Conservation (phyloP, 345 rosid genomes). For the Gossypium mustelinum region DNA sequence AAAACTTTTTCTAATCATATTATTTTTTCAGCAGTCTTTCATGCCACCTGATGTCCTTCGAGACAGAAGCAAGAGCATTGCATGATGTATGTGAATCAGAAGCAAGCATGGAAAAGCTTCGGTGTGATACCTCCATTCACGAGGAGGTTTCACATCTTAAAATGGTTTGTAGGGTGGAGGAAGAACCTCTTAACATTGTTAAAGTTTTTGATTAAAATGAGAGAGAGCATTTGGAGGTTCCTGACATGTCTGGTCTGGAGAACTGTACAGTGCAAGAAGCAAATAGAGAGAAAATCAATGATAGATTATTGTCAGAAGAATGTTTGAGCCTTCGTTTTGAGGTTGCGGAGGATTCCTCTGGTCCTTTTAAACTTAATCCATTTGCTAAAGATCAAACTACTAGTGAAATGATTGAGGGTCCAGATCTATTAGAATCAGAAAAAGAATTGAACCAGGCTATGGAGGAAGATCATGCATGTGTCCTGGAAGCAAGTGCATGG, state of each 20-base stretch:
- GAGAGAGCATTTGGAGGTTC: slow-evolving; percentile 13
- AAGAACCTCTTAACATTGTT: slow-evolving; percentile 20
- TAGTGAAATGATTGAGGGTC: slow-evolving; percentile 11
- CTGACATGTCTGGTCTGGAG: slow-evolving; percentile 12
- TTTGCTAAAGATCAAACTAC: slow-evolving; percentile 12
- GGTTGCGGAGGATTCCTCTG: background rate
- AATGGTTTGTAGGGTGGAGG: slow-evolving; percentile 22
- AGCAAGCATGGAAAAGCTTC: slow-evolving; percentile 27
- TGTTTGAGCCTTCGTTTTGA: slow-evolving; percentile 1
- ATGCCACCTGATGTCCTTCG: slow-evolving; percentile 29
- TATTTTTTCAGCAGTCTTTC: slow-evolving; percentile 24
- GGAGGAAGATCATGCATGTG: background rate
- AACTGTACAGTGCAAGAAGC: slow-evolving; percentile 11
- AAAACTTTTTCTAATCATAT: background rate
- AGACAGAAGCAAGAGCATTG: slow-evolving; percentile 23
- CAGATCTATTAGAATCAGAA: background rate
- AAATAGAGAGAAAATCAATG: slow-evolving; percentile 16
- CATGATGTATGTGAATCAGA: slow-evolving; percentile 15
- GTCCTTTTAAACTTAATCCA: background rate
- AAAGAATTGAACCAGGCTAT: slow-evolving; percentile 5
- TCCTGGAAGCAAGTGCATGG: slow-evolving; percentile 15
- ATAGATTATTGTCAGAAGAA: slow-evolving; percentile 14
- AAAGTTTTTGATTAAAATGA: slow-evolving; percentile 14
- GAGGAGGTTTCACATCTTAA: slow-evolving; percentile 19
- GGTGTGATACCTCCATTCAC: slow-evolving; percentile 15